These are phyloP conservation scores for Phoma sp. DNA, from an alignment of 2,329 filamentous ascomycete species.

Conservation along the genomic window DNA sequence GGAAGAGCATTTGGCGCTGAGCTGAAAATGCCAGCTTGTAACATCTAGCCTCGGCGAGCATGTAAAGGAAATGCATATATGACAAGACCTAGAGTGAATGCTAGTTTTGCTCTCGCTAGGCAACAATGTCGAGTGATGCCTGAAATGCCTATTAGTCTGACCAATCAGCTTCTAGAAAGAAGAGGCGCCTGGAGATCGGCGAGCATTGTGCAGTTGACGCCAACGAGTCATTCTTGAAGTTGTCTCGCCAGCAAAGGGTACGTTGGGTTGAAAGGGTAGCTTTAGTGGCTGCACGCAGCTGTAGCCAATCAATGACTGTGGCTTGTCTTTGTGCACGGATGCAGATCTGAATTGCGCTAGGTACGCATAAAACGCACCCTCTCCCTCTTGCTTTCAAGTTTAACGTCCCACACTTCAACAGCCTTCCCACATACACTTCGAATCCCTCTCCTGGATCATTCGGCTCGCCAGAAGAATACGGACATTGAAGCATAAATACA, in stretches of 20 bases:
- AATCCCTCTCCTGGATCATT: not conserved
- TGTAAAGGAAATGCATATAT: slow-evolving; percentile 9
- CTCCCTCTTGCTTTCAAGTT: not conserved
- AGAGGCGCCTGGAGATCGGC: not conserved
- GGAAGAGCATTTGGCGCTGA: slow-evolving; percentile 5
- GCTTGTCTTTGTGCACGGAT: slow-evolving; percentile 10
- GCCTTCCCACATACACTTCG: not conserved
- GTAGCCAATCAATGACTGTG: slow-evolving; percentile 5
- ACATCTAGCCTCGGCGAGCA: slow-evolving; percentile 10
- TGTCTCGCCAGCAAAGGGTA: not conserved
- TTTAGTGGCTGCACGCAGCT: not conserved
- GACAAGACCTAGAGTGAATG: not conserved
- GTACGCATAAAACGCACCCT: slow-evolving; percentile 13
- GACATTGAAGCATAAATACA: not conserved
- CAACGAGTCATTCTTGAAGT: no score
- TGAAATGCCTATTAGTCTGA: not conserved
- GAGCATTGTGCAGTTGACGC: not conserved
- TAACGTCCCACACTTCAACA: not conserved
- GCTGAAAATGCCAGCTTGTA: slow-evolving; percentile 13
- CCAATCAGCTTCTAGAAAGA: not conserved
- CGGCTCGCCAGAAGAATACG: no score
- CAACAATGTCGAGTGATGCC: slow-evolving; percentile 2
- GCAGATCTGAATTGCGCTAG: slow-evolving; percentile 3
- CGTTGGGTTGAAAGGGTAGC: not conserved
- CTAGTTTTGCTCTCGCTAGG: not conserved